Conservation (phyloP, 768 basidiomycete species). For the Pleurotus ostreatus region DNA sequence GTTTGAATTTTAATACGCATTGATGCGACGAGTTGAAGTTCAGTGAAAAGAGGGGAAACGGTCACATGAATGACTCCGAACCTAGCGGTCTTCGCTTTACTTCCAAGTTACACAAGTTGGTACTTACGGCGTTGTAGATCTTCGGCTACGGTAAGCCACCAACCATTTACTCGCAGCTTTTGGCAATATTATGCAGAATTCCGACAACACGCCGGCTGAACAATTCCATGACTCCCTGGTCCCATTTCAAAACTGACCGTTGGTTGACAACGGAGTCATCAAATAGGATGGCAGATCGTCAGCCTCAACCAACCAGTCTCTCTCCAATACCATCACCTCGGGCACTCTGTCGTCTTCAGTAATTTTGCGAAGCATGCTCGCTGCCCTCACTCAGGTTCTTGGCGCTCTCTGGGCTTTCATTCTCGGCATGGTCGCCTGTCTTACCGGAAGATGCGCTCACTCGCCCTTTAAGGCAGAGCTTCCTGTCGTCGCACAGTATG, state of each 20-base stretch:
- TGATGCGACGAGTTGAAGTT: too few relatives aligned
- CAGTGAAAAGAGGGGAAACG: too few relatives aligned
- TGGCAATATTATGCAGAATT: too few relatives aligned
- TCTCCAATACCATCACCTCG: background rate
- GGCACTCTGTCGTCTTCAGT: background rate
- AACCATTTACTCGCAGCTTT: too few relatives aligned
- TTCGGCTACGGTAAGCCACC: too few relatives aligned
- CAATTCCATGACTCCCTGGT: background rate
- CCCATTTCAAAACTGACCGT: background rate
- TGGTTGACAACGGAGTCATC: background rate
- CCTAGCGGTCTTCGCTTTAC: too few relatives aligned
- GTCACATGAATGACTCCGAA: too few relatives aligned
- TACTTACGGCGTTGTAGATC: too few relatives aligned
- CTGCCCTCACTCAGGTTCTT: background rate
- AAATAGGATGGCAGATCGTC: background rate
- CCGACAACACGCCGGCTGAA: too few relatives aligned
- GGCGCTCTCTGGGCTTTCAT: background rate
- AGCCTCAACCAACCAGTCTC: background rate
- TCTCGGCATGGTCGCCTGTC: background rate
- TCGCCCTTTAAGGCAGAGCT: background rate
- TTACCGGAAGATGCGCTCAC: background rate
- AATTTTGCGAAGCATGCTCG: background rate
- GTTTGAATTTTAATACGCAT: constrained; percentile 55
- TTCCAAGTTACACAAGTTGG: too few relatives aligned
- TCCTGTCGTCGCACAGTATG: background rate